These are phyloP conservation scores for Penicillium turbatum DNA, from an alignment of 495 filamentous ascomycete species.

Conservation along the genomic window DNA sequence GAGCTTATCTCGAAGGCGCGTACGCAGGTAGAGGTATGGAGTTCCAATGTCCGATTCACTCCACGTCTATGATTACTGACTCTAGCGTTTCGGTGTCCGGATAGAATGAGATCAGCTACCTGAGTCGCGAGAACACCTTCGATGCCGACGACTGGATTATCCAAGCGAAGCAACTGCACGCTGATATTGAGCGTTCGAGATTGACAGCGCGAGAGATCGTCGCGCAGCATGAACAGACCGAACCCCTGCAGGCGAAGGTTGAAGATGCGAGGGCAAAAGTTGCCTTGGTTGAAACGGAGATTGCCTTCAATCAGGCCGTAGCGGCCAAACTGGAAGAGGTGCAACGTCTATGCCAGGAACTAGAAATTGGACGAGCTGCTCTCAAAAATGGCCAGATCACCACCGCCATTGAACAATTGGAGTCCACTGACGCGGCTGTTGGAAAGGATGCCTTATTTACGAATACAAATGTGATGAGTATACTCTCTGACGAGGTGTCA, in stretches of 20 bases:
- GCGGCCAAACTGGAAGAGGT: slow-evolving; percentile 58
- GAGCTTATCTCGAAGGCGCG: slow-evolving; percentile 61
- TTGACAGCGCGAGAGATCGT: slow-evolving; percentile 71
- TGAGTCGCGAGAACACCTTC: slow-evolving; percentile 68
- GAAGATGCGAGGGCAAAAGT: slow-evolving; percentile 67
- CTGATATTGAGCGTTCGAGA: slow-evolving; percentile 71
- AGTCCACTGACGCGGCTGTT: slow-evolving; percentile 48
- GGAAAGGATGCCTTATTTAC: slow-evolving; percentile 29
- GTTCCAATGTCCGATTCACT: not conserved
- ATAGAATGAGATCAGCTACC: slow-evolving; percentile 64
- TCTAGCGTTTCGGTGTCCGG: not conserved
- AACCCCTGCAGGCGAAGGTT: slow-evolving; percentile 53
- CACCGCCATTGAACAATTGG: slow-evolving; percentile 53
- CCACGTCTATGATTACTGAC: not conserved
- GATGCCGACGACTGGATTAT: slow-evolving; percentile 81
- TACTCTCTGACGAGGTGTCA: slow-evolving; percentile 30
- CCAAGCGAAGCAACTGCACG: slow-evolving; percentile 76
- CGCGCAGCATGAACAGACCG: slow-evolving; percentile 61
- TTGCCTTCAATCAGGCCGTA: slow-evolving; percentile 70
- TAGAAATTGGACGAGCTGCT: slow-evolving; percentile 45
- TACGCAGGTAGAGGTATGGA: slow-evolving; percentile 61
- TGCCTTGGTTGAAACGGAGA: slow-evolving; percentile 66
- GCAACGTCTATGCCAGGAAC: slow-evolving; percentile 36
- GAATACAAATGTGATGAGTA: slow-evolving; percentile 39
- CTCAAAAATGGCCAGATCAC: slow-evolving; percentile 47